phyloP scores from a whole-genome alignment of 192 early-diverging fungal species.

The Podila clonocystis region DNA sequence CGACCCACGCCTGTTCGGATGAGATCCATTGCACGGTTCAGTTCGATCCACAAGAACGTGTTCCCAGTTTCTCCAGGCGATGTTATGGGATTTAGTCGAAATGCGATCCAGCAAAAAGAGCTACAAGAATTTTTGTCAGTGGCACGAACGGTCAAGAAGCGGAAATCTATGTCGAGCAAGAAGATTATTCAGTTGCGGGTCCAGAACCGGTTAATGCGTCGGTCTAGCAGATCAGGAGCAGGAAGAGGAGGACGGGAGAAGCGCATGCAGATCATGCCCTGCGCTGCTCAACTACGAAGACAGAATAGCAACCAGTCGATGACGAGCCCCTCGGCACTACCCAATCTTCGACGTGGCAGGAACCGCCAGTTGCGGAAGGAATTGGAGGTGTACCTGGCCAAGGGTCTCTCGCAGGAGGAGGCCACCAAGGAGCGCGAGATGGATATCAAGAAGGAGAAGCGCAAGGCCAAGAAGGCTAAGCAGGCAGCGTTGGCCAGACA shows the following conservation, averaged over 20 bases:
- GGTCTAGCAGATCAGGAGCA: neutral
- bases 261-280: no score
- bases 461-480: conserved; percentile 1
- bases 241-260: neutral
- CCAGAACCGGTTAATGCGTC: conserved; percentile 10
- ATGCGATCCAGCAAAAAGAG: conserved; percentile 26
- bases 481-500: neutral
- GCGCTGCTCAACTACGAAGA: neutral
- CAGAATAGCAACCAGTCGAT: no score
- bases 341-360: conserved; percentile 18
- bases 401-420: conserved; percentile 24
- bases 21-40: conserved; percentile 21
- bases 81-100: conserved; percentile 39
- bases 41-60: conserved; percentile 18
- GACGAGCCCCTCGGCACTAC: neutral
- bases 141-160: conserved; percentile 22
- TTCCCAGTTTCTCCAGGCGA: conserved; percentile 38
- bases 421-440: conserved; percentile 11
- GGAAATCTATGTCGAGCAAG: conserved; percentile 10
- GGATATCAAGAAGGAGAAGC: conserved; percentile 5
- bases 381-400: conserved; percentile 22
- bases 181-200: conserved; percentile 15
- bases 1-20: neutral
- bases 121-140: conserved; percentile 20
- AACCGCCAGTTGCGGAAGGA: conserved; percentile 27